A percentile compares a stretch with the other conserved stretches of the same genome.
Evolutionary conservation across 331 rosid genomes (phyloP).

Genomic region (Erythrophleum ivorense): DNA sequence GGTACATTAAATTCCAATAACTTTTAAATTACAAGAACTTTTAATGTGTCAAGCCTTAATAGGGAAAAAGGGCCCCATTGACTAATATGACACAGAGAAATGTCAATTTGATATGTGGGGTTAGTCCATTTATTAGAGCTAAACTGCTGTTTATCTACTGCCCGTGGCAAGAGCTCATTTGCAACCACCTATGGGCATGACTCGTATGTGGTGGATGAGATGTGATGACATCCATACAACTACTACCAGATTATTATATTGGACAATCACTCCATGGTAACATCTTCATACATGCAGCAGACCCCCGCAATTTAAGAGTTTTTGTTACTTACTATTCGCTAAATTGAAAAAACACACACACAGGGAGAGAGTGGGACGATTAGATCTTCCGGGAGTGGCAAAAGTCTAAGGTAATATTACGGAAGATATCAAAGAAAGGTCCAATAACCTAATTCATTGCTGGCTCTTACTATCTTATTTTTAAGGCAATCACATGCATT

Average conservation of each 20-base stretch:
- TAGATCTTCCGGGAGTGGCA: slow-evolving; percentile 27
- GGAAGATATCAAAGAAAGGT: slow-evolving; percentile 38
- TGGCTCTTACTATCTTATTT: slow-evolving; percentile 37
- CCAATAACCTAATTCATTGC: slow-evolving; percentile 41
- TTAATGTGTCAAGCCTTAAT: slow-evolving; percentile 19
- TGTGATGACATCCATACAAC: slow-evolving; percentile 38
- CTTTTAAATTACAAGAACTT: slow-evolving; percentile 27
- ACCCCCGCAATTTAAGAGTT: slow-evolving; percentile 33
- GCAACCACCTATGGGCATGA: slow-evolving; percentile 23
- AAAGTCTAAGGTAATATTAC: neutral
- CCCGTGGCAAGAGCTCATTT: slow-evolving; percentile 42
- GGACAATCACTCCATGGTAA: slow-evolving; percentile 5
- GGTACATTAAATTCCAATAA: slow-evolving; percentile 28
- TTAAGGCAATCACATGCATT: slow-evolving; percentile 49
- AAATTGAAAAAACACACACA: neutral
- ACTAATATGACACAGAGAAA: slow-evolving; percentile 31
- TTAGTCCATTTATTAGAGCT: slow-evolving; percentile 48
- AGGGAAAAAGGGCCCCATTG: slow-evolving; percentile 26
- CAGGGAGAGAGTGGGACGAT: slow-evolving; percentile 12
- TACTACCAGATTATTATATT: slow-evolving; percentile 22
- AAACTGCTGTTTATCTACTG: neutral
- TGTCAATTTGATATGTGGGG: slow-evolving; percentile 54
- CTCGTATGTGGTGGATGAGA: slow-evolving; percentile 34
- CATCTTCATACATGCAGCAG: neutral
- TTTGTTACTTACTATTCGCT: neutral